phyloP scores from a whole-genome alignment of 2,329 filamentous ascomycete genomes.

The Grosmannia penicillata region DNA sequence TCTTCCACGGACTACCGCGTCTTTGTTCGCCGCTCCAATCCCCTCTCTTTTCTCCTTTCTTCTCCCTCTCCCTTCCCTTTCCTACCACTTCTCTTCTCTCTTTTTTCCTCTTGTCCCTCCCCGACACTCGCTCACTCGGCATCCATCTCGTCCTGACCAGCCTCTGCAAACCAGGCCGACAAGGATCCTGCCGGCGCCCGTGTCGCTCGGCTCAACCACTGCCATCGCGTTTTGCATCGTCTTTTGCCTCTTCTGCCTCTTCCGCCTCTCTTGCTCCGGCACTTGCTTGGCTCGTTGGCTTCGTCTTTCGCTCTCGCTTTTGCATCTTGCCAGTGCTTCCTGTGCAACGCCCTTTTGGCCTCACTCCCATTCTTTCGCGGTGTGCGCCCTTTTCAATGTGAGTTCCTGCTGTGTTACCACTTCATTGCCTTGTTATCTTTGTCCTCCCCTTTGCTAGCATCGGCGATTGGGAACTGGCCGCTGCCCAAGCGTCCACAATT shows the following conservation, averaged over 20 bases:
- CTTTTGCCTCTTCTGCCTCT: neutral
- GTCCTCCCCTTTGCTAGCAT: too few species aligned
- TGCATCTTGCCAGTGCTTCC: too few species aligned
- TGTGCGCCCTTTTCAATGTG: neutral
- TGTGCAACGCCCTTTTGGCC: too few species aligned
- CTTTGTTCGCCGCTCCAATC: too few species aligned
- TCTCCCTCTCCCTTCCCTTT: slow-evolving; percentile 4
- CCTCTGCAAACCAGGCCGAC: too few species aligned
- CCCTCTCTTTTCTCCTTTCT: slow-evolving; percentile 6
- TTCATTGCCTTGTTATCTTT: neutral
- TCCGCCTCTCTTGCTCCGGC: too few species aligned
- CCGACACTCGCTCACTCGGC: neutral
- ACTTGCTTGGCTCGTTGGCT: too few species aligned
- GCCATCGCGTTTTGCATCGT: neutral
- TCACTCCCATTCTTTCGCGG: neutral
- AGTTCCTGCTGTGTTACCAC: neutral
- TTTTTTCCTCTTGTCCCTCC: slow-evolving; percentile 1
- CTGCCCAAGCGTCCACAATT: too few species aligned
- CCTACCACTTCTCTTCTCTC: neutral
- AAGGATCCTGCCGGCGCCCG: too few species aligned
- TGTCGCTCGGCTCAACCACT: neutral
- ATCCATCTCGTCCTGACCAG: neutral
- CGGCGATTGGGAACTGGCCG: too few species aligned
- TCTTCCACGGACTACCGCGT: too few species aligned
- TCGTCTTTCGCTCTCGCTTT: neutral